Percentiles rank a stretch among this genome's conserved stretches.
These are phyloP conservation scores for Leccinum uliginosum DNA, from an alignment of 768 basidiomycete genomes.

Conservation along the genomic window DNA sequence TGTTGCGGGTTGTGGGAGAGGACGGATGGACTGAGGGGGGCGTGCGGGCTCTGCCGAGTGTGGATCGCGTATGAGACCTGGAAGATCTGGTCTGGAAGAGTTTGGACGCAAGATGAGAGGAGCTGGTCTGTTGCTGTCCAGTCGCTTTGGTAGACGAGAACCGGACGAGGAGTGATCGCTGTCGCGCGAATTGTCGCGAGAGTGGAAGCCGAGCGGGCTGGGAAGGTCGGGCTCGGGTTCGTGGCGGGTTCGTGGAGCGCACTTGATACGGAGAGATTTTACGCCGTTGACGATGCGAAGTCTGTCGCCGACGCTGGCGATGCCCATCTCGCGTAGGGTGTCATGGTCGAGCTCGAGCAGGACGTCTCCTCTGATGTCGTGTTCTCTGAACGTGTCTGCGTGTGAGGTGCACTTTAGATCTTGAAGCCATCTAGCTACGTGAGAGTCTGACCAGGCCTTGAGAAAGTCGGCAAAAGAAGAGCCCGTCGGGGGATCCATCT, in stretches of 20 bases:
- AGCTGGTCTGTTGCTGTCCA: slow-evolving; percentile 67
- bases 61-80: slow-evolving; percentile 65
- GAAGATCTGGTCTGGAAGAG: slow-evolving; percentile 56
- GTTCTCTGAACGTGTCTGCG: slow-evolving; percentile 64
- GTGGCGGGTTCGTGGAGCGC: slow-evolving; percentile 25
- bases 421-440: slow-evolving; percentile 73
- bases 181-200: slow-evolving; percentile 24
- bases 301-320: slow-evolving; percentile 86
- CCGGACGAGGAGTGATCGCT: slow-evolving; percentile 23
- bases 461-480: slow-evolving; percentile 61
- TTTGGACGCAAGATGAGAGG: slow-evolving; percentile 70
- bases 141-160: slow-evolving; percentile 40
- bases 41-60: slow-evolving; percentile 50
- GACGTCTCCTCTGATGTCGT: slow-evolving; percentile 92
- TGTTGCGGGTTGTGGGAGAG: slow-evolving; percentile 30
- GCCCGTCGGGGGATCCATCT: slow-evolving; percentile 45
- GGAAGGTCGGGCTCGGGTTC: not conserved
- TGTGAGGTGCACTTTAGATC: slow-evolving; percentile 72
- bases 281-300: slow-evolving; percentile 84
- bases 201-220: slow-evolving; percentile 5
- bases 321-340: slow-evolving; percentile 86
- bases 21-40: slow-evolving; percentile 18
- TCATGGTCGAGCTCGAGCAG: slow-evolving; percentile 87
- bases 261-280: slow-evolving; percentile 66
- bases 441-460: slow-evolving; percentile 65